phyloP scores from a whole-genome alignment of 2,329 filamentous ascomycete genomes.

The Orbilia oligospora region DNA sequence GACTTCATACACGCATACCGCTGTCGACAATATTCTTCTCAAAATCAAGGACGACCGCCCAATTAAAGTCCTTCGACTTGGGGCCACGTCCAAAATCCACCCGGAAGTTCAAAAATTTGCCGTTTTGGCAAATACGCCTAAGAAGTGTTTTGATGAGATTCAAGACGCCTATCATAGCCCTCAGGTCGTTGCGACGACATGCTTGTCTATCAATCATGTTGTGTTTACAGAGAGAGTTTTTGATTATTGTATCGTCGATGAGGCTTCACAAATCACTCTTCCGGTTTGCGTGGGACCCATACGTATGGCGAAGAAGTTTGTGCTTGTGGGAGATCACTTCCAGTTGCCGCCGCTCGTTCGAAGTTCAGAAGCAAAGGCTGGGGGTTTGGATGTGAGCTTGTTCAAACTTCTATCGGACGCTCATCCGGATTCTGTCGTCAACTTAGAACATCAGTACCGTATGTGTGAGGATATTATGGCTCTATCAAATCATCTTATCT shows the following conservation, averaged over 20 bases:
- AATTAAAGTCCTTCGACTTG: conserved; percentile 86
- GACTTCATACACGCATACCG: conserved; percentile 96
- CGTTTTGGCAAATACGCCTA: conserved; percentile 80
- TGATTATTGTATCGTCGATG: conserved; percentile 98
- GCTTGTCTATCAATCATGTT: conserved; percentile 88
- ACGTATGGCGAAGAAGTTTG: conserved; percentile 90
- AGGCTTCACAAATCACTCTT: conserved; percentile 96
- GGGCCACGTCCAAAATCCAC: conserved; percentile 78
- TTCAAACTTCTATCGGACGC: conserved; percentile 94
- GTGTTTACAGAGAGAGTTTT: conserved; percentile 91
- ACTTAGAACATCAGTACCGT: conserved; percentile 94
- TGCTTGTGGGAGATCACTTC: conserved; percentile 96
- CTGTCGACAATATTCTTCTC: conserved; percentile 96
- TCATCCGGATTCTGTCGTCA: conserved; percentile 89
- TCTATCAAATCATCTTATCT: conserved; percentile 92
- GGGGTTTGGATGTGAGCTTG: conserved; percentile 90
- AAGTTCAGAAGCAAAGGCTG: conserved; percentile 86
- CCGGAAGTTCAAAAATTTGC: conserved; percentile 89
- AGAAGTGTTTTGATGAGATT: conserved; percentile 84
- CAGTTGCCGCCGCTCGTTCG: conserved; percentile 94
- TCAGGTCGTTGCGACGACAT: conserved; percentile 93
- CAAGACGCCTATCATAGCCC: conserved; percentile 86
- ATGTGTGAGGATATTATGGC: conserved; percentile 99
- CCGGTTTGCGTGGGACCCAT: conserved; percentile 96
- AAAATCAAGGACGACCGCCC: conserved; percentile 83